Evolutionary conservation across 1,284 basidiomycete genomes (phyloP).

Genomic region (Porphyrellus sp.): DNA sequence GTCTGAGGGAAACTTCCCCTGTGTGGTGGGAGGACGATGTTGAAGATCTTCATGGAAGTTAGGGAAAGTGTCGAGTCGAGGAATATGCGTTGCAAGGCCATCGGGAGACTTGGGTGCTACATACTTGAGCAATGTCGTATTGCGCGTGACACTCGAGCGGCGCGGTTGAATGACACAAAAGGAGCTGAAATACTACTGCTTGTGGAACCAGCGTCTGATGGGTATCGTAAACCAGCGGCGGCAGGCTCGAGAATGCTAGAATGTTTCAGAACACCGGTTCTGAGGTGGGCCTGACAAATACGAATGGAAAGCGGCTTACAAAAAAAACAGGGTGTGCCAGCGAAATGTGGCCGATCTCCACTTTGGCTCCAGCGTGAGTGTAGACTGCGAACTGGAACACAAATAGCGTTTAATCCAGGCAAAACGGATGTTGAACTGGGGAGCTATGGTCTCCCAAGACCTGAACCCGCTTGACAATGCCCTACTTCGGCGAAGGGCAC

Average conservation of each 20-base stretch:
- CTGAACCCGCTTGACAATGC: background rate
- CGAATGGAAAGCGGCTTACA: background rate
- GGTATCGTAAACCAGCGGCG: background rate
- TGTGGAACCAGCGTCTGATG: background rate
- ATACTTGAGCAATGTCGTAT: too few species aligned
- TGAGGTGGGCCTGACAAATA: background rate
- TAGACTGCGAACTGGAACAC: constrained; percentile 2
- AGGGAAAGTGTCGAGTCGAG: too few species aligned
- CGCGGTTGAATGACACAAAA: background rate
- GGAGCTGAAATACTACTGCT: background rate
- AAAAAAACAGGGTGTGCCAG: background rate
- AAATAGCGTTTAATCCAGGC: background rate
- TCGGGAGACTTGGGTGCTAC: too few species aligned
- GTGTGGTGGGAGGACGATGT: too few species aligned
- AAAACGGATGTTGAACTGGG: background rate
- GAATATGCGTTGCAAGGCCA: too few species aligned
- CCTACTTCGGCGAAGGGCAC: too few species aligned
- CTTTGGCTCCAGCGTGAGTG: background rate
- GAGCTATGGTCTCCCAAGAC: too few species aligned
- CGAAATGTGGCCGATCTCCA: background rate
- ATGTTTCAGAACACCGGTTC: background rate
- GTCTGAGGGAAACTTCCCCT: too few species aligned
- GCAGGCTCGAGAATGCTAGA: background rate
- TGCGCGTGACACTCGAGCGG: background rate
- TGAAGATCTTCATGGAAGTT: too few species aligned